These are phyloP conservation scores for Suillus plorans DNA, from an alignment of 768 basidiomycete species.

Conservation along the genomic window DNA sequence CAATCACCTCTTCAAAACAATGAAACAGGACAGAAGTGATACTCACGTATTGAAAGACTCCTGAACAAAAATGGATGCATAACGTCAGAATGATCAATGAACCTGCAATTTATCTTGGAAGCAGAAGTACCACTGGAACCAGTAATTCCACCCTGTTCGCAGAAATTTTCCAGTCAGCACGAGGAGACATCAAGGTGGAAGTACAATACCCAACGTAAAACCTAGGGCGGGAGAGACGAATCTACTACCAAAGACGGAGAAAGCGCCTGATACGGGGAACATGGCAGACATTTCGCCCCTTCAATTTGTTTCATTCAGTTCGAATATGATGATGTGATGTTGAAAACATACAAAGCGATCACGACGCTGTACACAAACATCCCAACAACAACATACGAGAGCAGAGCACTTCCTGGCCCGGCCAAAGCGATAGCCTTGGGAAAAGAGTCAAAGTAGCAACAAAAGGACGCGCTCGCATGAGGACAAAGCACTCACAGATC, in stretches of 20 bases:
- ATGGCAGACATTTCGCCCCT: constrained; percentile 69
- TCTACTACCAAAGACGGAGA: constrained; percentile 55
- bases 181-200: neutral
- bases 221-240: constrained; percentile 62
- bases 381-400: constrained; percentile 61
- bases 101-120: neutral
- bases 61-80: constrained; percentile 16
- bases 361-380: constrained; percentile 61
- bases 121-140: constrained; percentile 44
- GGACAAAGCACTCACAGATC: constrained; percentile 37
- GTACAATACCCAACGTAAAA: constrained; percentile 47
- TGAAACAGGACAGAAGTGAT: neutral
- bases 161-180: neutral
- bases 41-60: constrained; percentile 40
- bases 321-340: neutral
- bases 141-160: constrained; percentile 54
- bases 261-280: constrained; percentile 61
- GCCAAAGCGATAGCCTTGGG: constrained; percentile 50
- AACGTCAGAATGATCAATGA: constrained; percentile 7
- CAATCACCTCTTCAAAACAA: constrained; percentile 1
- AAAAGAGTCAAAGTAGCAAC: neutral
- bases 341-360: constrained; percentile 46
- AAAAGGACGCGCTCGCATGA: neutral
- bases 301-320: neutral
- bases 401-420: constrained; percentile 60